Evolutionary conservation across 768 basidiomycete species (phyloP).

Genomic region (Lyophyllum atratum): DNA sequence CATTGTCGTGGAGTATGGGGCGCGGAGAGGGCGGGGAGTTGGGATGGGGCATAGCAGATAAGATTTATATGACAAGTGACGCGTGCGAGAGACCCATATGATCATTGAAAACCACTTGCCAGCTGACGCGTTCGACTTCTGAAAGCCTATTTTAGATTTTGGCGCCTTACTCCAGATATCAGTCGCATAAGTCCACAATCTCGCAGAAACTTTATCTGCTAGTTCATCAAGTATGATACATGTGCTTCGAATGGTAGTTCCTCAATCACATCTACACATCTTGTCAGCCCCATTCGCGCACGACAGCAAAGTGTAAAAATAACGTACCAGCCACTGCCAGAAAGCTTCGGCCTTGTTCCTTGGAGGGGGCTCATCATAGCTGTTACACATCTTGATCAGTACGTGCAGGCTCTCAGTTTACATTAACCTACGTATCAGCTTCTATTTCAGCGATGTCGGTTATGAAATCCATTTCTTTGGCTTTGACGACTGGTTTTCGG

Average conservation of each 20-base stretch:
- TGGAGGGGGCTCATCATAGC: slow-evolving; percentile 72
- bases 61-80: not conserved
- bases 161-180: too few species aligned
- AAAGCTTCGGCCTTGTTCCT: slow-evolving; percentile 66
- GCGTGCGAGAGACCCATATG: not conserved
- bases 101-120: not conserved
- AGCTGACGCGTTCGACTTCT: not conserved
- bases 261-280: slow-evolving; percentile 1
- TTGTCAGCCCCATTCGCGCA: not conserved
- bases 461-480: slow-evolving; percentile 85
- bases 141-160: not conserved
- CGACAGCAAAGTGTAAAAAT: not conserved
- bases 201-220: too few species aligned
- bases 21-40: not conserved
- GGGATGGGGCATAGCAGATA: not conserved
- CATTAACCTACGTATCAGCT: slow-evolving; percentile 50
- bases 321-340: slow-evolving; percentile 79
- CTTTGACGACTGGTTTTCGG: slow-evolving; percentile 43
- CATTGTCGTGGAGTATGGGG: not conserved
- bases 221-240: too few species aligned
- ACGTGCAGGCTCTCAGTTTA: too few species aligned
- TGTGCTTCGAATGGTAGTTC: too few species aligned
- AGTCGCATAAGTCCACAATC: too few species aligned
- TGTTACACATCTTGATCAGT: slow-evolving; percentile 16
- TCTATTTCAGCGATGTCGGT: slow-evolving; percentile 70